Conservation (phyloP, 2,329 filamentous ascomycete species). For the Helotiales sp. region DNA sequence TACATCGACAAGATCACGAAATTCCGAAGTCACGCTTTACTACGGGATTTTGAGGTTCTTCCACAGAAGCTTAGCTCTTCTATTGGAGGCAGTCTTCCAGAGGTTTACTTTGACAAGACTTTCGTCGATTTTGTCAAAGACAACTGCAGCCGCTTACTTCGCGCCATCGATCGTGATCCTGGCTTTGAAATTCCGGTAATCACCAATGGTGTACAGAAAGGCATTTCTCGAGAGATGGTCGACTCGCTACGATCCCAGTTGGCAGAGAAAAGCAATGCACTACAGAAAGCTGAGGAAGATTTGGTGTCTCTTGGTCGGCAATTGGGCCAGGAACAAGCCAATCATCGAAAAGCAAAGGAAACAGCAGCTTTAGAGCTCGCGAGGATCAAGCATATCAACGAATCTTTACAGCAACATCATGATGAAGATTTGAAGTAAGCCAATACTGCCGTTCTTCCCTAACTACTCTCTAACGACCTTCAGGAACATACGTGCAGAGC, state of each 20-base stretch:
- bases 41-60: constrained; percentile 88
- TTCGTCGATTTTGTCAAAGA: constrained; percentile 97
- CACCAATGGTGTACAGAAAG: constrained; percentile 78
- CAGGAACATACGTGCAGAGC: constrained; percentile 37
- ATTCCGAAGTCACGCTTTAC: constrained; percentile 72
- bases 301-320: constrained; percentile 50
- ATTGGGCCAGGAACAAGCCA: constrained; percentile 71
- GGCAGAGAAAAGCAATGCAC: constrained; percentile 63
- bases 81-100: constrained; percentile 60
- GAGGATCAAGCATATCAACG: constrained; percentile 54
- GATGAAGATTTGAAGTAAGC: constrained; percentile 62
- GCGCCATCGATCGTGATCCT: constrained; percentile 88
- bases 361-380: constrained; percentile 52
- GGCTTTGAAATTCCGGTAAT: constrained; percentile 81
- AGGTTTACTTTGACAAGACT: constrained; percentile 80
- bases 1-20: constrained; percentile 82
- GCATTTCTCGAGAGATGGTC: constrained; percentile 90
- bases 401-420: constrained; percentile 69
- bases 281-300: constrained; percentile 49
- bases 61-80: constrained; percentile 64
- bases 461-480: constrained; percentile 18
- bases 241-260: constrained; percentile 79
- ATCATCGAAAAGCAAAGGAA: constrained; percentile 68
- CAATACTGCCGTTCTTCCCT: neutral
- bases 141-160: constrained; percentile 82